These are phyloP conservation scores for Pyrrhoderma noxium DNA, from an alignment of 1,284 basidiomycete species.

Conservation along the genomic window DNA sequence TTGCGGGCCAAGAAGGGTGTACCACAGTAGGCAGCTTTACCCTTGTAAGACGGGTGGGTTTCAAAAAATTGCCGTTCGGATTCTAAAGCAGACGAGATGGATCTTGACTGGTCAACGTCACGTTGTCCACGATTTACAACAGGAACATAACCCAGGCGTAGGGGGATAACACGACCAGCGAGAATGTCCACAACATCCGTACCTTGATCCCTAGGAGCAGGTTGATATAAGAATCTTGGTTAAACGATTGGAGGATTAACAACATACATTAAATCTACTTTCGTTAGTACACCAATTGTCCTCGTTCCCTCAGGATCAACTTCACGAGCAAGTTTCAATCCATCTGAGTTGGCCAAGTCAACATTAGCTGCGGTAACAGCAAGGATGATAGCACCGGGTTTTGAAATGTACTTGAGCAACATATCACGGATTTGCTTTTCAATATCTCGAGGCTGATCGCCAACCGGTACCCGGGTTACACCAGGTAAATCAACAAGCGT, in stretches of 20 bases:
- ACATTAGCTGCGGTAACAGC: constrained; percentile 96
- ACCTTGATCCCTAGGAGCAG: constrained; percentile 71
- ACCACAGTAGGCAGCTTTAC: constrained; percentile 93
- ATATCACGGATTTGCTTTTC: constrained; percentile 98
- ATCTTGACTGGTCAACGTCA: constrained; percentile 86
- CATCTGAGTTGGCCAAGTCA: constrained; percentile 97
- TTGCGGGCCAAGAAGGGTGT: constrained; percentile 97
- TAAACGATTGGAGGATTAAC: background rate
- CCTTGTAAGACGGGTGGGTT: constrained; percentile 85
- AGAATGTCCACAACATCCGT: constrained; percentile 99
- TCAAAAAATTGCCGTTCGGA: constrained; percentile 91
- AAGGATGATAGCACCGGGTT: constrained; percentile 84
- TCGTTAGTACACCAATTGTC: constrained; percentile 97
- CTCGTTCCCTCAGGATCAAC: constrained; percentile 94
- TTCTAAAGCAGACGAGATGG: constrained; percentile 82
- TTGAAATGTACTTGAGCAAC: constrained; percentile 93
- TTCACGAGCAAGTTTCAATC: constrained; percentile 91
- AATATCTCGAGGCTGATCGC: constrained; percentile 96
- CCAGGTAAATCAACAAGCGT: constrained; percentile 97
- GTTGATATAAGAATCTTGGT: constrained; percentile 10
- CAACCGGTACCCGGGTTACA: constrained; percentile 93
- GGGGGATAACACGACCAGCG: constrained; percentile 91
- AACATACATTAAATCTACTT: constrained; percentile 92
- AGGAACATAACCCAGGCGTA: constrained; percentile 94
- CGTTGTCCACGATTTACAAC: constrained; percentile 97